These are phyloP conservation scores for Pachysandra terminalis DNA, from an alignment of 164 flowering plant genomes.

Conservation along the genomic window DNA sequence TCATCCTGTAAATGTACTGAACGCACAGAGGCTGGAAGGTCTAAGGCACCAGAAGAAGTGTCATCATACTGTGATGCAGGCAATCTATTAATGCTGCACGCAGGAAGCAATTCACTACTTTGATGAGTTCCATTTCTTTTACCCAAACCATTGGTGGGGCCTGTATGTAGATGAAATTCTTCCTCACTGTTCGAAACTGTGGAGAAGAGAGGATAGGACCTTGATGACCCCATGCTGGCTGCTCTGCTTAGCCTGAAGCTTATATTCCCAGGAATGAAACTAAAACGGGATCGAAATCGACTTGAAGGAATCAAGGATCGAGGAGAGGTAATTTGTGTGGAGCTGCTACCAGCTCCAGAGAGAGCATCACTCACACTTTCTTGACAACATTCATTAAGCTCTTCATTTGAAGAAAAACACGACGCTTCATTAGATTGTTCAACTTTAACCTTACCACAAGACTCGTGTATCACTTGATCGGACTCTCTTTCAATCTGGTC, in stretches of 20 bases:
- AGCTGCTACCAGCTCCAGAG: constrained; percentile 41
- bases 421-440: constrained; percentile 35
- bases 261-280: constrained; percentile 57
- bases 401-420: constrained; percentile 30
- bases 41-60: constrained; percentile 20
- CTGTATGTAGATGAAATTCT: constrained; percentile 21
- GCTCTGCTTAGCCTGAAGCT: constrained; percentile 75
- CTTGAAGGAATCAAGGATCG: constrained; percentile 38
- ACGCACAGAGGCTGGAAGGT: constrained; percentile 17
- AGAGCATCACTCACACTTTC: constrained; percentile 20
- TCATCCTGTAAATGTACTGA: constrained; percentile 26
- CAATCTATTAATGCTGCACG: constrained; percentile 22
- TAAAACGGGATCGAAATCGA: constrained; percentile 65
- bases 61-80: constrained; percentile 23
- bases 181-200: constrained; percentile 40
- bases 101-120: constrained; percentile 26
- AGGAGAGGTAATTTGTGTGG: constrained; percentile 33
- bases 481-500: constrained; percentile 25
- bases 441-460: constrained; percentile 32
- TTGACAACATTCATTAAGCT: constrained; percentile 44
- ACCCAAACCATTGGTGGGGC: constrained; percentile 16
- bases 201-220: constrained; percentile 49
- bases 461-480: constrained; percentile 26
- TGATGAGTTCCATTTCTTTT: constrained; percentile 27
- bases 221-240: constrained; percentile 63